These are phyloP conservation scores for Cordia subcordata DNA, from an alignment of 257 asterid genomes.

Conservation along the genomic window DNA sequence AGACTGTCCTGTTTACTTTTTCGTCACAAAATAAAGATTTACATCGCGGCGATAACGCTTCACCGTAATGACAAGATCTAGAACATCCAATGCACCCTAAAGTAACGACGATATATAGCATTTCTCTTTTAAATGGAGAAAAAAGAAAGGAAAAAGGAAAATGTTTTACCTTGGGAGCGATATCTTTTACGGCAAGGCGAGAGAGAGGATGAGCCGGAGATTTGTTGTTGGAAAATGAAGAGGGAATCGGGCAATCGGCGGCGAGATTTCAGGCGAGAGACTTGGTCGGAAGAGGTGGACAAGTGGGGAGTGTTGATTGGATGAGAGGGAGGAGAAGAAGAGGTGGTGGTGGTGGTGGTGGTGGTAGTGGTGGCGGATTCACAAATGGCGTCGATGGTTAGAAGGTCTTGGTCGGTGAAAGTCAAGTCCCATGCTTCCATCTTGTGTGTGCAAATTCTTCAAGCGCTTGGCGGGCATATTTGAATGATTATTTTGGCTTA, in stretches of 20 bases:
- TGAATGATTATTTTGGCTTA: no score
- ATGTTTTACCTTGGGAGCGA: constrained; percentile 10
- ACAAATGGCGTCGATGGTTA: background rate
- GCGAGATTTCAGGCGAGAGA: constrained; percentile 29
- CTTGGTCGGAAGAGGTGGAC: constrained; percentile 12
- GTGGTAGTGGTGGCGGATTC: no score
- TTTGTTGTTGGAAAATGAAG: no score
- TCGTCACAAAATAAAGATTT: no score
- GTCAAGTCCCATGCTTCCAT: no score
- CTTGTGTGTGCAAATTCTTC: no score
- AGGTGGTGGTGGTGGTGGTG: background rate
- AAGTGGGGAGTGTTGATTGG: constrained; percentile 26
- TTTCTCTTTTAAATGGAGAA: constrained; percentile 34
- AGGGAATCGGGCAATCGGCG: constrained; percentile 78
- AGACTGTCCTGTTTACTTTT: no score
- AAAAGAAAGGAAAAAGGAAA: constrained; percentile 13
- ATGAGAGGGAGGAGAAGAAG: constrained; percentile 10
- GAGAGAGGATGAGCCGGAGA: constrained; percentile 19
- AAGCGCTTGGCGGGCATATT: no score
- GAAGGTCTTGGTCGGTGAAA: no score
- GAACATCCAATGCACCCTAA: no score
- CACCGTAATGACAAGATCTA: no score
- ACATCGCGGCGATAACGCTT: no score
- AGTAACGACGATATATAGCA: constrained; percentile 4
- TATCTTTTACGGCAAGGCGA: constrained; percentile 37